Conservation (phyloP, 2,329 filamentous ascomycete genomes). For the Paraconiothyrium brasiliense region DNA sequence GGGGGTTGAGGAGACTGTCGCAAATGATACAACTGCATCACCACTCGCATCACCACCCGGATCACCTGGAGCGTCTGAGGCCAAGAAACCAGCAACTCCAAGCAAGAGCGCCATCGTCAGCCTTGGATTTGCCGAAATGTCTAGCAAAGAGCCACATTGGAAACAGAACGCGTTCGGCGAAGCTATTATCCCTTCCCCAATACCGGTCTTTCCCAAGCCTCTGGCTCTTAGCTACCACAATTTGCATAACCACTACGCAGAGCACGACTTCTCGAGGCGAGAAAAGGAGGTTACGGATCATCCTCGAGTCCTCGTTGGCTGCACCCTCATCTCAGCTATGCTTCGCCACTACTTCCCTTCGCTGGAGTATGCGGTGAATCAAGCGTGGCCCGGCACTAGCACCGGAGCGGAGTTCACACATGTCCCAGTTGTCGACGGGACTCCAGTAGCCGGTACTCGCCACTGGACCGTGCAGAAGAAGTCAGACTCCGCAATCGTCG, state of each 20-base stretch:
- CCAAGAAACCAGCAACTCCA: not conserved
- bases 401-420: not conserved
- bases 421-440: not conserved
- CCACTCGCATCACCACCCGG: not conserved
- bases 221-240: slow-evolving; percentile 18
- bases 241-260: slow-evolving; percentile 14
- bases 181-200: slow-evolving; percentile 15
- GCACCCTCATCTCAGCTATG: slow-evolving; percentile 4
- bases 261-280: not conserved
- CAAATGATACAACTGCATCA: too few species aligned
- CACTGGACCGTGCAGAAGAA: not conserved
- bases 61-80: not conserved
- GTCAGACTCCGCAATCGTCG: not conserved
- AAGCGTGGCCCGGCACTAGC: not conserved
- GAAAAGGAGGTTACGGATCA: not conserved
- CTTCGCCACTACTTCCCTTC: slow-evolving; percentile 14
- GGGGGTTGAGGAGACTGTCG: too few species aligned
- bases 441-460: not conserved
- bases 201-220: slow-evolving; percentile 20
- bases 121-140: not conserved
- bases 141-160: slow-evolving; percentile 1
- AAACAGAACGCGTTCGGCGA: not conserved
- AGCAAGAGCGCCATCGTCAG: not conserved
- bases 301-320: slow-evolving; percentile 10
- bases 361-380: not conserved